phyloP scores from a whole-genome alignment of 2,329 filamentous ascomycete genomes.

The Pestalotiopsis sp. region DNA sequence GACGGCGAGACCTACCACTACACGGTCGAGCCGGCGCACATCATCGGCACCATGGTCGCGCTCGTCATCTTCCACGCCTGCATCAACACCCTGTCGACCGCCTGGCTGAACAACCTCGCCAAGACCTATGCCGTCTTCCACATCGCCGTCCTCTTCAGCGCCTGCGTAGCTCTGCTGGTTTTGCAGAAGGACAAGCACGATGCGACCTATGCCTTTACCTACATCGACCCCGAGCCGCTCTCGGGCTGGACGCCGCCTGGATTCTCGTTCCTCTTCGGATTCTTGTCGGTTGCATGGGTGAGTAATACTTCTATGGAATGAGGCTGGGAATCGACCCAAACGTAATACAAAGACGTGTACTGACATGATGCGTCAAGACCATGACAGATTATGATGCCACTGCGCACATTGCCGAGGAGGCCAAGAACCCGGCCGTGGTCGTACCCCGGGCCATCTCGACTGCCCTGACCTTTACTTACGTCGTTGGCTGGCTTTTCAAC shows the following conservation, averaged over 20 bases:
- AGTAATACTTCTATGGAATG: not conserved
- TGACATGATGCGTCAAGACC: constrained; percentile 31
- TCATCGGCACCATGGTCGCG: constrained; percentile 58
- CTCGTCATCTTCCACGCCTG: constrained; percentile 53
- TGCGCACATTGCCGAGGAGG: constrained; percentile 53
- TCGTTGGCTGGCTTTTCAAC: constrained; percentile 59
- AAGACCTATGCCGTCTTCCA: constrained; percentile 62
- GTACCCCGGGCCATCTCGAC: constrained; percentile 53
- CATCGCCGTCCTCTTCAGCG: constrained; percentile 52
- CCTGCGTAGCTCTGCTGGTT: constrained; percentile 52
- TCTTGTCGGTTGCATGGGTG: constrained; percentile 57
- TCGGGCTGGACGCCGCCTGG: constrained; percentile 58
- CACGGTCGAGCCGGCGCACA: constrained; percentile 45
- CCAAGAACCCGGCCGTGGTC: constrained; percentile 39
- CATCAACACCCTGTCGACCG: constrained; percentile 59
- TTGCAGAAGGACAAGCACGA: constrained; percentile 53
- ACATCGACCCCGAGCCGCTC: constrained; percentile 43
- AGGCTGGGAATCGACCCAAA: not conserved
- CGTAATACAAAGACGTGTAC: not conserved
- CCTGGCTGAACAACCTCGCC: constrained; percentile 61
- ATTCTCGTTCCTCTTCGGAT: constrained; percentile 63
- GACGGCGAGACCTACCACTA: constrained; percentile 38
- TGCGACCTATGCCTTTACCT: constrained; percentile 56
- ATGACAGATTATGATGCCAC: constrained; percentile 53
- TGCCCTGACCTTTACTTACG: constrained; percentile 58